Conservation (phyloP, 2,329 filamentous ascomycete genomes). For the Chrysoporthe austroafricana region DNA sequence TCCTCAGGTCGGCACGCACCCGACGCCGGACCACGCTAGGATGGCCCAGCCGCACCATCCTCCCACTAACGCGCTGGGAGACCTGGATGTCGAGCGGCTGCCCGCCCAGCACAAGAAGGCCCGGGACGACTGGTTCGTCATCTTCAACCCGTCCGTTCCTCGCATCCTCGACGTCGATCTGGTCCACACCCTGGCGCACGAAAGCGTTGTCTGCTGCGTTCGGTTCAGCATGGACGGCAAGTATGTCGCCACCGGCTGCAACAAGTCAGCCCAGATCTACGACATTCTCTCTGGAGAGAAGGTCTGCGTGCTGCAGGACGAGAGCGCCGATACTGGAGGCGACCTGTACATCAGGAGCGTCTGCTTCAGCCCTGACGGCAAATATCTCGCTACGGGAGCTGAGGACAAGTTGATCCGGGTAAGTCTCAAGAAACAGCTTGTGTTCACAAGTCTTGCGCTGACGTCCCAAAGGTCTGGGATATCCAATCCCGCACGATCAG, state of each 20-base stretch:
- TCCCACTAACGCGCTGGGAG: slow-evolving; percentile 71
- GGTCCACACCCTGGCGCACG: slow-evolving; percentile 88
- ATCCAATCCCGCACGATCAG: slow-evolving; percentile 82
- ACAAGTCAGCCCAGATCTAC: slow-evolving; percentile 98
- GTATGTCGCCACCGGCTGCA: slow-evolving; percentile 95
- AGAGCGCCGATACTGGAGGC: slow-evolving; percentile 81
- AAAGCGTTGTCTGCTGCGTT: slow-evolving; percentile 98
- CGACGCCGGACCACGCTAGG: slow-evolving; percentile 69
- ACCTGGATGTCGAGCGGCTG: slow-evolving; percentile 84
- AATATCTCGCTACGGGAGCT: slow-evolving; percentile 91
- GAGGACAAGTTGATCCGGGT: slow-evolving; percentile 97
- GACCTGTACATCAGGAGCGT: slow-evolving; percentile 98
- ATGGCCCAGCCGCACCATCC: slow-evolving; percentile 55
- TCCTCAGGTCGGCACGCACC: slow-evolving; percentile 80
- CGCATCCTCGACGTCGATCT: slow-evolving; percentile 91
- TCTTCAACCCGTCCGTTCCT: slow-evolving; percentile 92
- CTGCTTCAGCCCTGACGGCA: slow-evolving; percentile 96
- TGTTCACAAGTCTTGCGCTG: slow-evolving; percentile 27
- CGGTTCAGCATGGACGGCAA: slow-evolving; percentile 95
- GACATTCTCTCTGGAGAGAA: slow-evolving; percentile 87
- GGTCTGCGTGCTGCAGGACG: slow-evolving; percentile 88
- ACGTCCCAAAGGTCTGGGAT: slow-evolving; percentile 80
- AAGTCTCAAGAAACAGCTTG: slow-evolving; percentile 42
- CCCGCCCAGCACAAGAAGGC: slow-evolving; percentile 88
- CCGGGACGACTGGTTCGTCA: slow-evolving; percentile 90